phyloP scores from a whole-genome alignment of 208 protist genomes.

The Acanthamoeba healyi region DNA sequence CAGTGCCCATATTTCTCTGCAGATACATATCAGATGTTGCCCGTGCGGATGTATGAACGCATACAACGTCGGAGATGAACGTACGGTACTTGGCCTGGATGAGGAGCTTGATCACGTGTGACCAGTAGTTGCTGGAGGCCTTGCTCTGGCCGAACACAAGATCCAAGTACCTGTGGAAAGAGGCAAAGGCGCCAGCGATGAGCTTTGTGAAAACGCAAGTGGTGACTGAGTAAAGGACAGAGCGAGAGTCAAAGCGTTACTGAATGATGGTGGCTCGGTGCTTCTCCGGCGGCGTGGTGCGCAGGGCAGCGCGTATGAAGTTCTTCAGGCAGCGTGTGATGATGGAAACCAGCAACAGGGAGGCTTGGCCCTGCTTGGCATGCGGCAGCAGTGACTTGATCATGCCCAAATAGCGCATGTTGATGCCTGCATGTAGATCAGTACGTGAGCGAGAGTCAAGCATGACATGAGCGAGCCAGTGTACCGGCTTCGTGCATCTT shows the following conservation, averaged over 20 bases:
- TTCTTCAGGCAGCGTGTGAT: constrained; percentile 43
- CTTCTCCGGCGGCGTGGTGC: background rate
- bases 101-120: constrained; percentile 18
- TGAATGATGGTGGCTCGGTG: constrained; percentile 23
- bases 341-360: background rate
- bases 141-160: constrained; percentile 4
- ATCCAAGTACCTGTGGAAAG: background rate
- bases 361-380: background rate
- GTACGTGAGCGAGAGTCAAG: background rate
- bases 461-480: background rate
- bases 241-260: background rate
- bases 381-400: background rate
- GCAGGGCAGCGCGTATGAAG: constrained; percentile 16
- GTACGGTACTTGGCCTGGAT: constrained; percentile 47
- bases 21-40: background rate
- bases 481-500: constrained; percentile 36
- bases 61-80: background rate
- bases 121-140: background rate
- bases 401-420: constrained; percentile 24
- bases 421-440: constrained; percentile 6
- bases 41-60: background rate
- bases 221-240: background rate
- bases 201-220: background rate
- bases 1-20: constrained; percentile 21
- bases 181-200: background rate